A percentile compares a stretch with the other conserved stretches of the same genome.
Conservation (phyloP, 352 stramenopile genomes). For the Globisporangium acanthophoron region DNA sequence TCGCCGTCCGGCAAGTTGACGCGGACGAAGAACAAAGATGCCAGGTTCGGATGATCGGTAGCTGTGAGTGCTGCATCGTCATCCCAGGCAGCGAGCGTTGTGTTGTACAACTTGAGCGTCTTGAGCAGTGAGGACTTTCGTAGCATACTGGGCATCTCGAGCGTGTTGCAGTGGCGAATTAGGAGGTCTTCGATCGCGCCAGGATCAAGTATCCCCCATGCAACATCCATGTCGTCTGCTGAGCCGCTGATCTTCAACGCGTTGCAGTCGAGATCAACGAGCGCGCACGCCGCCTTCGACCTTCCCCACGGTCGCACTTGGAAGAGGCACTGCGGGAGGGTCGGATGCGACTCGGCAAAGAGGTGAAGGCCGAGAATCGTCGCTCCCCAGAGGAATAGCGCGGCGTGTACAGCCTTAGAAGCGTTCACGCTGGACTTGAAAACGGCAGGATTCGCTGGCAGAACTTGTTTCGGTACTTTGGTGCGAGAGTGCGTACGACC, state of each 20-base stretch:
- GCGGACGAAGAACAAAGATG: too few relatives aligned
- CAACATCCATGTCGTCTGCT: slow-evolving; percentile 8
- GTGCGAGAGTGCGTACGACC: neutral
- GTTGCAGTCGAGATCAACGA: slow-evolving; percentile 22
- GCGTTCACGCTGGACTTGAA: neutral
- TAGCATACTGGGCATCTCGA: too few relatives aligned
- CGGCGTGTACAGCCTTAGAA: neutral
- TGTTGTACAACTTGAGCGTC: too few relatives aligned
- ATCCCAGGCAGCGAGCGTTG: too few relatives aligned
- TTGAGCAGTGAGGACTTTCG: too few relatives aligned
- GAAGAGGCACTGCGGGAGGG: slow-evolving; percentile 15
- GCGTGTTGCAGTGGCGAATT: too few relatives aligned
- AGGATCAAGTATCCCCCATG: slow-evolving; percentile 20
- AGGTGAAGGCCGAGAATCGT: slow-evolving; percentile 18
- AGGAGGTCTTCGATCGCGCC: too few relatives aligned
- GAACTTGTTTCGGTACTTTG: neutral
- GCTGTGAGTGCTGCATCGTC: too few relatives aligned
- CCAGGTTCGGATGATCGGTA: too few relatives aligned
- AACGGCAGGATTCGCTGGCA: too few relatives aligned
- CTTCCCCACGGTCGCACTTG: slow-evolving; percentile 24
- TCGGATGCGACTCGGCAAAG: neutral
- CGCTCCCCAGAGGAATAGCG: slow-evolving; percentile 19
- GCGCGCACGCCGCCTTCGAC: slow-evolving; percentile 15
- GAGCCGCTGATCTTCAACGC: slow-evolving; percentile 6
- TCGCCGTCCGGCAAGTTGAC: too few relatives aligned